Percentiles rank a stretch among this genome's conserved stretches.
These are phyloP conservation scores for Cyphellophora attinorum DNA, from an alignment of 2,329 filamentous ascomycete genomes.

Conservation along the genomic window DNA sequence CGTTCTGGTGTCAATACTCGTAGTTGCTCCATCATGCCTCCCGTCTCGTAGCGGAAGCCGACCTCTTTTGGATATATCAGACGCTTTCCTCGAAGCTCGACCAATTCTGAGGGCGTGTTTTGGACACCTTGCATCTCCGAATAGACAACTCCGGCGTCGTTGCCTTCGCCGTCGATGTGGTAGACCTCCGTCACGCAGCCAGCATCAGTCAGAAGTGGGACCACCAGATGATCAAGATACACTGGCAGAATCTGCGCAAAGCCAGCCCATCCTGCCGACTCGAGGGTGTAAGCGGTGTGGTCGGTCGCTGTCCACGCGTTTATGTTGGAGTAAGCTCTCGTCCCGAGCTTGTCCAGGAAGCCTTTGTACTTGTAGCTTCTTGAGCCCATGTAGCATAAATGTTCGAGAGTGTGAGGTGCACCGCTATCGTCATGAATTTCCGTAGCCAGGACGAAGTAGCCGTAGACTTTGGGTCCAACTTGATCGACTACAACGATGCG, in stretches of 20 bases:
- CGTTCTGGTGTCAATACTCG: slow-evolving; percentile 77
- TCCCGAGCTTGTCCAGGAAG: slow-evolving; percentile 86
- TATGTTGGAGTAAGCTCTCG: slow-evolving; percentile 82
- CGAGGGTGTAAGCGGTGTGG: slow-evolving; percentile 90
- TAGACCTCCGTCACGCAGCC: slow-evolving; percentile 93
- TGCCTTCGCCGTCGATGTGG: slow-evolving; percentile 84
- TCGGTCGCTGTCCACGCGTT: slow-evolving; percentile 97
- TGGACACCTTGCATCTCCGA: slow-evolving; percentile 98
- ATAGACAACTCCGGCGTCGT: slow-evolving; percentile 95
- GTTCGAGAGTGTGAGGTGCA: slow-evolving; percentile 77
- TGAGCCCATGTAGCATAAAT: slow-evolving; percentile 81
- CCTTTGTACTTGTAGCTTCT: slow-evolving; percentile 92
- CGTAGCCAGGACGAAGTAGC: slow-evolving; percentile 90
- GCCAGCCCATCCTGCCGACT: slow-evolving; percentile 93
- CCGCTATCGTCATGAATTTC: slow-evolving; percentile 98
- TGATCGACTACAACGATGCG: slow-evolving; percentile 85
- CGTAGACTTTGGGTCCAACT: slow-evolving; percentile 87
- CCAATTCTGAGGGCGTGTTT: slow-evolving; percentile 73
- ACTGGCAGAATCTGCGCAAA: slow-evolving; percentile 91
- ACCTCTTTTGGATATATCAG: slow-evolving; percentile 80
- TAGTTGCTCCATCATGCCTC: slow-evolving; percentile 87
- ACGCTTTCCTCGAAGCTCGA: slow-evolving; percentile 72
- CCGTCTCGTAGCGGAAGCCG: slow-evolving; percentile 96
- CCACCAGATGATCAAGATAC: slow-evolving; percentile 87
- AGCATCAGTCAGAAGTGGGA: slow-evolving; percentile 85